A percentile compares a stretch with the other conserved stretches of the same genome.
Evolutionary conservation across 208 protist species (phyloP).

Genomic region (Trypanosoma mega): DNA sequence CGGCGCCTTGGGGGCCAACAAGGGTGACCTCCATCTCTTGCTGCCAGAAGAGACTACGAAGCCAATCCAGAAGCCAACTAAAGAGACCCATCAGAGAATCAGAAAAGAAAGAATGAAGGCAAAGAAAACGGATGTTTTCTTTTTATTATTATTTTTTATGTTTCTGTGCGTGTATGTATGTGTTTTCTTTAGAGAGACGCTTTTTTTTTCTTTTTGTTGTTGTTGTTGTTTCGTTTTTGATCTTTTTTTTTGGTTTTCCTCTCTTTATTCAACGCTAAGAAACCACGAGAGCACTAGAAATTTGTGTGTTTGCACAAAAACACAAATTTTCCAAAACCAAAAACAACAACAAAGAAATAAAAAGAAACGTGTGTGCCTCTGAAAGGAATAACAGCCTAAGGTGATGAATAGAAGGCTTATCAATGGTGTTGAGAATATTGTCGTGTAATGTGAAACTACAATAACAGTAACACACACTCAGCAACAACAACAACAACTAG

Average conservation of each 20-base stretch:
- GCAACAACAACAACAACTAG: background rate
- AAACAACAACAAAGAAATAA: constrained; percentile 3
- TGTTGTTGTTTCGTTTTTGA: too few species aligned
- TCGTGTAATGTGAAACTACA: background rate
- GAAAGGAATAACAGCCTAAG: background rate
- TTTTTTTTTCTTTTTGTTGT: too few species aligned
- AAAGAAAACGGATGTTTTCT: background rate
- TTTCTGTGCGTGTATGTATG: too few species aligned
- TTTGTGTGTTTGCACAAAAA: background rate
- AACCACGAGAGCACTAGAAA: background rate
- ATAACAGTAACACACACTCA: constrained; percentile 8
- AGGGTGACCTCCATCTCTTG: constrained; percentile 95
- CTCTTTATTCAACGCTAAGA: background rate
- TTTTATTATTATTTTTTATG: too few species aligned
- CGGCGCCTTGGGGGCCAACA: constrained; percentile 91
- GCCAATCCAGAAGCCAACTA: constrained; percentile 20
- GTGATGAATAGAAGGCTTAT: background rate
- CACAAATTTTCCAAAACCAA: background rate
- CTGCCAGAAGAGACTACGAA: constrained; percentile 87
- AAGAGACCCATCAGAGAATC: constrained; percentile 21
- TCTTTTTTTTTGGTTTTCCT: too few species aligned
- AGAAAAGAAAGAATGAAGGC: background rate
- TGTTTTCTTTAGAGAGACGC: too few species aligned
- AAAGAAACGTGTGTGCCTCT: background rate
- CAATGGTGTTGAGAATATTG: background rate